A percentile compares a stretch with the other conserved stretches of the same genome.
These are phyloP conservation scores for Alternaria arbusti DNA, from an alignment of 2,329 filamentous ascomycete species.

Conservation along the genomic window DNA sequence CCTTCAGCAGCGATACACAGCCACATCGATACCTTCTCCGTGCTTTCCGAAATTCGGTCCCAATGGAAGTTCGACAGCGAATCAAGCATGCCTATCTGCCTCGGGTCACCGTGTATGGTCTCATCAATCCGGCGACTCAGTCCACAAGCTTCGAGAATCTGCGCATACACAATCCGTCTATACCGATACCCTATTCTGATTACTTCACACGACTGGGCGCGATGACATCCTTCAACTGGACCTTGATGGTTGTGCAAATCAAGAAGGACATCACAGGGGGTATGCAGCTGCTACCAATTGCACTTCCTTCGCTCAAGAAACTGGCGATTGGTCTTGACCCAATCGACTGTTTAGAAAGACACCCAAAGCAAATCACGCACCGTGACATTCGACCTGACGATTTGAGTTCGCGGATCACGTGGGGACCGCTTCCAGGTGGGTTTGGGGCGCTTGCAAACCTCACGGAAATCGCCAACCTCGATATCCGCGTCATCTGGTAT, in stretches of 20 bases:
- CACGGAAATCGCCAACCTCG: background rate
- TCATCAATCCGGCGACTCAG: background rate
- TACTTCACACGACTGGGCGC: background rate
- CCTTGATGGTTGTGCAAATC: too few relatives aligned
- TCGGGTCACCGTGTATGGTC: background rate
- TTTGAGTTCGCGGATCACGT: too few relatives aligned
- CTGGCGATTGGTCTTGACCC: too few relatives aligned
- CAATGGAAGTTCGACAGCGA: background rate
- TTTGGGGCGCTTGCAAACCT: background rate
- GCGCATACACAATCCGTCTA: fast-evolving
- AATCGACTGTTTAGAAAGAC: too few relatives aligned
- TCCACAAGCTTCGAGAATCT: fast-evolving
- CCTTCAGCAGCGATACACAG: background rate
- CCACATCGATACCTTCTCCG: background rate
- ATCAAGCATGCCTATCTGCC: background rate
- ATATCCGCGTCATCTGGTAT: background rate
- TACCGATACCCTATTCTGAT: background rate
- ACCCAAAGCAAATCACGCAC: too few relatives aligned
- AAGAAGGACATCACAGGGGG: too few relatives aligned
- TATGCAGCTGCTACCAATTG: too few relatives aligned
- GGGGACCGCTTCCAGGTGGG: too few relatives aligned
- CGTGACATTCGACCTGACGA: too few relatives aligned
- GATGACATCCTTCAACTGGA: too few relatives aligned
- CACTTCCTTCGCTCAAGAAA: background rate
- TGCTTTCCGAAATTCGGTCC: background rate